Evolutionary conservation across 106 monocot species (phyloP).

Genomic region (Dendrobium nobile): DNA sequence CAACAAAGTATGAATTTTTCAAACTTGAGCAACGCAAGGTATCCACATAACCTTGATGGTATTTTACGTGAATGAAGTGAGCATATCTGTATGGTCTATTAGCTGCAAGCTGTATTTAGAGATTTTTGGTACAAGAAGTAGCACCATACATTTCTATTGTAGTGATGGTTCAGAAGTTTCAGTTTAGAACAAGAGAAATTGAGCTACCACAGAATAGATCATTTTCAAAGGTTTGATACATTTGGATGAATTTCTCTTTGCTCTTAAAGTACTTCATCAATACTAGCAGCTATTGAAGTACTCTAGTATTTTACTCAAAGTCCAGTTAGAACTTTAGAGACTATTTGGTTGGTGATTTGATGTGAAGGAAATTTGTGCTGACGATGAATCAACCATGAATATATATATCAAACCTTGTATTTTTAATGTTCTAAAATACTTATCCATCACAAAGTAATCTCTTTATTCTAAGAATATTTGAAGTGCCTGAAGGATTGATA

Average conservation of each 20-base stretch:
- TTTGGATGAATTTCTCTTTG: neutral
- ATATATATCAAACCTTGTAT: no score
- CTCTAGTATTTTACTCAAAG: no score
- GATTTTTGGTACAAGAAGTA: neutral
- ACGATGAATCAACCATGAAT: no score
- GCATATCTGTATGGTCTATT: neutral
- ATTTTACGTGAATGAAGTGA: neutral
- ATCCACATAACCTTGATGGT: neutral
- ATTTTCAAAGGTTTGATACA: slow-evolving; percentile 34
- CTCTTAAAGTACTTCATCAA: neutral
- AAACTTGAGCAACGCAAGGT: neutral
- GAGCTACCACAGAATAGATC: slow-evolving; percentile 36
- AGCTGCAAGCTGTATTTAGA: neutral
- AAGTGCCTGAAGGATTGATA: neutral
- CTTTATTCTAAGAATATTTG: no score
- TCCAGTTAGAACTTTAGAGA: no score
- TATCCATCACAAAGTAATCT: no score
- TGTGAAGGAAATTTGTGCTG: no score
- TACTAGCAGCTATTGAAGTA: neutral
- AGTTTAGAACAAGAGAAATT: slow-evolving; percentile 65
- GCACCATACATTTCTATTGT: slow-evolving; percentile 39
- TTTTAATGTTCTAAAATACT: no score
- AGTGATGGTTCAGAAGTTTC: slow-evolving; percentile 69
- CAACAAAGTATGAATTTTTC: slow-evolving; percentile 38
- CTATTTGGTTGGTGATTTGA: no score